phyloP scores from a whole-genome alignment of 257 asterid species.

The Eustoma russellianum region DNA sequence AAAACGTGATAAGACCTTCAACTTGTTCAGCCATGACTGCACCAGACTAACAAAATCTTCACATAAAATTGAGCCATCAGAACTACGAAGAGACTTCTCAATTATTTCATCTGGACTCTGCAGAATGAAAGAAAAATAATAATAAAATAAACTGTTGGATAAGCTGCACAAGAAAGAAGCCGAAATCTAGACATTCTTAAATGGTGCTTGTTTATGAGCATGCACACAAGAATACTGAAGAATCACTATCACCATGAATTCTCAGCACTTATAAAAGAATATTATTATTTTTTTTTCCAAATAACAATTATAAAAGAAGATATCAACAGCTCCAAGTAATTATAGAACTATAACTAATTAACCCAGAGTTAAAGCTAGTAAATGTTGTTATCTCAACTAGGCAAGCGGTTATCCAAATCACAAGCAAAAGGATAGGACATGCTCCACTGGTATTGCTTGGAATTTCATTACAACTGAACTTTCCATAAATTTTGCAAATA shows the following conservation, averaged over 20 bases:
- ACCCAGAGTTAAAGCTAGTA: no score
- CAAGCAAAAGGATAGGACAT: no score
- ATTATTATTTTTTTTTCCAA: no score
- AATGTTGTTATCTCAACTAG: no score
- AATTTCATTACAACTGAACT: no score
- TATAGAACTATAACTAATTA: no score
- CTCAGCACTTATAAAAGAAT: conserved; percentile 1
- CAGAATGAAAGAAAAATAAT: conserved; percentile 20
- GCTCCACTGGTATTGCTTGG: no score
- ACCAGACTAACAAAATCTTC: conserved; percentile 78
- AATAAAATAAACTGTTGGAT: not conserved
- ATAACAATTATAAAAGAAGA: conserved; percentile 6
- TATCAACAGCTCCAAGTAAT: not conserved
- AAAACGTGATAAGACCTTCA: conserved; percentile 47
- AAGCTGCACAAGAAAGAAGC: conserved; percentile 1
- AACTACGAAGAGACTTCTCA: conserved; percentile 62
- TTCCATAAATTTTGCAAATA: no score
- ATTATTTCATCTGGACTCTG: conserved; percentile 86
- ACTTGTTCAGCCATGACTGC: conserved; percentile 64
- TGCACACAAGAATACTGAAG: not conserved
- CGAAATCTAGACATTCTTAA: not conserved
- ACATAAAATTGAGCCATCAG: conserved; percentile 60
- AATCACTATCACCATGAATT: not conserved
- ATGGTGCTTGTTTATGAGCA: not conserved
- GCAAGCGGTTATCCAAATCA: no score